A percentile compares a stretch with the other conserved stretches of the same genome.
Evolutionary conservation across 169 alveolate species (phyloP).

Genomic region (Amoebophrya sp.): DNA sequence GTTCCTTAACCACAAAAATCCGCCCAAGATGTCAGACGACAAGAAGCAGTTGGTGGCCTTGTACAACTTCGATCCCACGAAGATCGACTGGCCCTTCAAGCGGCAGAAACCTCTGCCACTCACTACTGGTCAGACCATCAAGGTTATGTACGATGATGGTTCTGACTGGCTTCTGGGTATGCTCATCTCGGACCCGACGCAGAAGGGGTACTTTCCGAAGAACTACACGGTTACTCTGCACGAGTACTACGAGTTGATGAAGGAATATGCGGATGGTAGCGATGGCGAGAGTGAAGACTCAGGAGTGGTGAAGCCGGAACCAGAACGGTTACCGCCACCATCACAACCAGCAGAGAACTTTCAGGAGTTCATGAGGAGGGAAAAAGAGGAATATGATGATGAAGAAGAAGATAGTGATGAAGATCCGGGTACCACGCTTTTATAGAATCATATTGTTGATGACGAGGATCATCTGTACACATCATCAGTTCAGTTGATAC

Average conservation of each 20-base stretch:
- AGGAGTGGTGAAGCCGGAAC: background rate
- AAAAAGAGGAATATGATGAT: background rate
- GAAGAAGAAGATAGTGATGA: background rate
- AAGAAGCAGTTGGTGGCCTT: slow-evolving; percentile 11
- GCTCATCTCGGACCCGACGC: slow-evolving; percentile 23
- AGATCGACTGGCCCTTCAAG: slow-evolving; percentile 24
- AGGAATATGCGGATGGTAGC: background rate
- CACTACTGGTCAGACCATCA: background rate
- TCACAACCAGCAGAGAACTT: background rate
- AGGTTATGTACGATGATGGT: slow-evolving; percentile 24
- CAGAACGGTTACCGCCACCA: background rate
- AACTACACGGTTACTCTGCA: slow-evolving; percentile 20
- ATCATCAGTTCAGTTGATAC: no score
- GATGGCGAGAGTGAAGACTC: background rate
- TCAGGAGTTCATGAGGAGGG: background rate
- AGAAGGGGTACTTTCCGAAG: slow-evolving; percentile 17
- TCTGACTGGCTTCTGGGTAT: slow-evolving; percentile 16
- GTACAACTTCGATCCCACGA: slow-evolving; percentile 26
- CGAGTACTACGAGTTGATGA: slow-evolving; percentile 25
- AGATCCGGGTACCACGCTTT: background rate
- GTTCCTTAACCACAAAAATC: background rate
- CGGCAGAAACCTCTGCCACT: slow-evolving; percentile 1
- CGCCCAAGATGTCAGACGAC: slow-evolving; percentile 6
- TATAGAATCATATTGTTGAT: no score
- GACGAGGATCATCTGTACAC: no score